Conservation (phyloP, 495 filamentous ascomycete species). For the Trichoderma gamsii region DNA sequence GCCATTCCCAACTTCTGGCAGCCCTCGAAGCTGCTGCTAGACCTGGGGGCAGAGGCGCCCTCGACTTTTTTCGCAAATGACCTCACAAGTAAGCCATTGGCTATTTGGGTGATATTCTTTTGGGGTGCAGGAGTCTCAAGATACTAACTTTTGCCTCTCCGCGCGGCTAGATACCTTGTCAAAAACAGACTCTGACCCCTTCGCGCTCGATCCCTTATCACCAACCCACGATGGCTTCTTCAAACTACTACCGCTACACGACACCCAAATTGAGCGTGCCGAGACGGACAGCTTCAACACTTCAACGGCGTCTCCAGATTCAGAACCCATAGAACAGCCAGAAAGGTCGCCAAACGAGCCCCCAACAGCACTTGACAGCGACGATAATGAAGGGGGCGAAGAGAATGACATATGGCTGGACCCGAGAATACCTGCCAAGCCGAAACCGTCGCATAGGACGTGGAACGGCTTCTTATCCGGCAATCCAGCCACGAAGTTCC, state of each 20-base stretch:
- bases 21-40: constrained; percentile 35
- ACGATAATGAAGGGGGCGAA: neutral
- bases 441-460: constrained; percentile 47
- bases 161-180: neutral
- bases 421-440: constrained; percentile 25
- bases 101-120: neutral
- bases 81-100: constrained; percentile 17
- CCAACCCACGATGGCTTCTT: constrained; percentile 34
- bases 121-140: neutral
- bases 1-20: constrained; percentile 63
- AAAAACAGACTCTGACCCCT: constrained; percentile 15
- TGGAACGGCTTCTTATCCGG: constrained; percentile 65
- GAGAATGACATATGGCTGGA: constrained; percentile 53
- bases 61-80: constrained; percentile 25
- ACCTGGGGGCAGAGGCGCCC: constrained; percentile 12
- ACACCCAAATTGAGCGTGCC: constrained; percentile 26
- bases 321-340: constrained; percentile 4
- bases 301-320: neutral
- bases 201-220: constrained; percentile 17
- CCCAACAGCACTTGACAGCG: constrained; percentile 2
- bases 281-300: neutral
- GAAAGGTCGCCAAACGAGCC: constrained; percentile 19
- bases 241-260: constrained; percentile 34
- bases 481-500: constrained; percentile 31
- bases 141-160: neutral